Evolutionary conservation across 768 basidiomycete genomes (phyloP).

Genomic region (Lactarius pseudohatsudake): DNA sequence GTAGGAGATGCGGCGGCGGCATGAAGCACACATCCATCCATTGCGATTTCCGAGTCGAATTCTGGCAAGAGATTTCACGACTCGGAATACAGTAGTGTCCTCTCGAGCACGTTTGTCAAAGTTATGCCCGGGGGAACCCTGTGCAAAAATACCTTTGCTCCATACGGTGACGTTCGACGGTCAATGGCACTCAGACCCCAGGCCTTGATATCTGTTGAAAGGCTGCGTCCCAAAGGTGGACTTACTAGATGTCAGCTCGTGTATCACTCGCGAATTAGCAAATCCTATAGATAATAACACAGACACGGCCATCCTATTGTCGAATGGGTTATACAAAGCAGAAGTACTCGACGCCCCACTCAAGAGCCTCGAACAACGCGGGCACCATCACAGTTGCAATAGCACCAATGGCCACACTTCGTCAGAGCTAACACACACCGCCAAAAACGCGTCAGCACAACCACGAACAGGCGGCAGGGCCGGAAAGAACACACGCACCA

Average conservation of each 20-base stretch:
- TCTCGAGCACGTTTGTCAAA: too few relatives aligned
- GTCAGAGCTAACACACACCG: conserved; percentile 60
- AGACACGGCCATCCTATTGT: not conserved
- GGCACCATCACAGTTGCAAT: conserved; percentile 64
- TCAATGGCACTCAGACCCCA: too few relatives aligned
- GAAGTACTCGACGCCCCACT: conserved; percentile 53
- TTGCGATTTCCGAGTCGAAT: too few relatives aligned
- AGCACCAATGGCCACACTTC: conserved; percentile 82
- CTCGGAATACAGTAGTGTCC: too few relatives aligned
- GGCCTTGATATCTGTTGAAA: too few relatives aligned
- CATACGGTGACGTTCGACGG: too few relatives aligned
- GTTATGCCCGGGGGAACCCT: too few relatives aligned
- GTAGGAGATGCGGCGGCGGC: too few relatives aligned
- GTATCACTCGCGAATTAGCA: not conserved
- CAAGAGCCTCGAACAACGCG: conserved; percentile 62
- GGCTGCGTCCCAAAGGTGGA: too few relatives aligned
- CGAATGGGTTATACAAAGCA: not conserved
- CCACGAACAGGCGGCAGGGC: conserved; percentile 10
- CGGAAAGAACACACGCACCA: conserved; percentile 47
- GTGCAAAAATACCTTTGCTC: too few relatives aligned
- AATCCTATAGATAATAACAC: not conserved
- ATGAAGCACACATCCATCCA: too few relatives aligned
- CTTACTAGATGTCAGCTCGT: not conserved
- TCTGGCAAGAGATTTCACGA: too few relatives aligned
- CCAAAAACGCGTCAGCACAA: conserved; percentile 8